Base-by-base conservation (phyloP, 2,329 filamentous ascomycete genomes). In the Ascocoryne sarcoides region DNA sequence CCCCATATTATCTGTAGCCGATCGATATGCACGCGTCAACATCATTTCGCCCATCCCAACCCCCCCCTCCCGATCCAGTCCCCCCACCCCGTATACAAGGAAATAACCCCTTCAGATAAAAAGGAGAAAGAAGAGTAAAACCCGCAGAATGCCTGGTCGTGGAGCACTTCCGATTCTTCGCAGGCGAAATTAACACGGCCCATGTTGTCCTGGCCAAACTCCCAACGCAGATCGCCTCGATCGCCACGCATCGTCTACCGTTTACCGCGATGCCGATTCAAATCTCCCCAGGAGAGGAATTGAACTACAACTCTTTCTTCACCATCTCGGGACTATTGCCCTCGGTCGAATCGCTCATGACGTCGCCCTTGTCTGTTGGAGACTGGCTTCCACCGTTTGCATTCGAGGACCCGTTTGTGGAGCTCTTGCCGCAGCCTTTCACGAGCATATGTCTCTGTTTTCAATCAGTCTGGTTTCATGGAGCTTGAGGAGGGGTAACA, bases 391-490 rank as follows among this genome's bases (percentile, higher is more conserved):
- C 50, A 15, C 44, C 46, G 39, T 50, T 50, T 2, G 43, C 17
- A 37, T 51, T 56, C 14, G 43, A 29, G 17, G 42, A 36, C 4
- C 44, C 45, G 29, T 44, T 44, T 4, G 48, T 15, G n/a, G n/a
- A n/a, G 18, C 45, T 47, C 41, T 78, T 79, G 43, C 77, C 77
- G 55, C 77, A 82, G 36, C 77, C 77, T 60, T 82, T 82, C 51
- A 82, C 77, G 10, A 82, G 68, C 47, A 79, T 76, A 59, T 82
- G 77, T 60, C 77, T 68, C 77, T 82, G 60, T 53, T 45, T 43
- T 31, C 44, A 43, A 44, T 63, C 44, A 62, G 60, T 46, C 42
- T 45, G 23, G 38, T 41, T 45, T 43, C 18, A 43, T 42, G 33
- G 42, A 31, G 29, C 39, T 35, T 42, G 40, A 49, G 46, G 47